phyloP scores from a whole-genome alignment of 805 yeast species.

The Yueomyces sinensis region DNA sequence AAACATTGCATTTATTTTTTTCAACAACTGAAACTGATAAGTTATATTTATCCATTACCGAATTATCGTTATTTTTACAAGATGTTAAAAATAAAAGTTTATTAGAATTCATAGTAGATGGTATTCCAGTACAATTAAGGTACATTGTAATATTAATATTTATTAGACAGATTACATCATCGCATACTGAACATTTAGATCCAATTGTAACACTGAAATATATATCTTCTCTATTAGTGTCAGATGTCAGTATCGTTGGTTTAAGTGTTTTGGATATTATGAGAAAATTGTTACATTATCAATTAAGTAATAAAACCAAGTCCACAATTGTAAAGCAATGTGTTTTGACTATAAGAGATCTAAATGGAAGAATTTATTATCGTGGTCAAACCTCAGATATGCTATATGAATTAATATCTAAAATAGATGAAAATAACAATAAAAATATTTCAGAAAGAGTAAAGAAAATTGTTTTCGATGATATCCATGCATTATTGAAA shows the following conservation, averaged over 20 bases:
- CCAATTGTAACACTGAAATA: slow-evolving; percentile 27
- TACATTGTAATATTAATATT: slow-evolving; percentile 46
- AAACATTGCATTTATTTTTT: slow-evolving; percentile 45
- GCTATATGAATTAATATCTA: slow-evolving; percentile 49
- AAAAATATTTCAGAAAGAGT: background rate
- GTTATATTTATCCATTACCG: slow-evolving; percentile 40
- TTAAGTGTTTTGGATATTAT: slow-evolving; percentile 72
- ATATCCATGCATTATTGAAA: slow-evolving; percentile 11
- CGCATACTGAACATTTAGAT: slow-evolving; percentile 4
- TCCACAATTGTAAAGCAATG: slow-evolving; percentile 30
- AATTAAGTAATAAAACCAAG: slow-evolving; percentile 21
- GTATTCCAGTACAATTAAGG: slow-evolving; percentile 71
- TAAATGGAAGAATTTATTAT: slow-evolving; percentile 71
- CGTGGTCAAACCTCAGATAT: slow-evolving; percentile 79
- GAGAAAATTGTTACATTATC: slow-evolving; percentile 41
- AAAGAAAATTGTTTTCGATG: slow-evolving; percentile 7
- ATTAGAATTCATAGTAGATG: slow-evolving; percentile 52
- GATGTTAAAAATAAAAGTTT: slow-evolving; percentile 27
- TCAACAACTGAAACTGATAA: slow-evolving; percentile 51
- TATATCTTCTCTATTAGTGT: slow-evolving; percentile 49
- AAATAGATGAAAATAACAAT: slow-evolving; percentile 14
- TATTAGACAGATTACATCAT: slow-evolving; percentile 21
- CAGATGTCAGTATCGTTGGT: slow-evolving; percentile 77
- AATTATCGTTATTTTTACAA: slow-evolving; percentile 35
- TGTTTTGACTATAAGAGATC: slow-evolving; percentile 47